Conservation (phyloP, 1,284 basidiomycete genomes). For the Cutaneotrichosporon sp. region DNA sequence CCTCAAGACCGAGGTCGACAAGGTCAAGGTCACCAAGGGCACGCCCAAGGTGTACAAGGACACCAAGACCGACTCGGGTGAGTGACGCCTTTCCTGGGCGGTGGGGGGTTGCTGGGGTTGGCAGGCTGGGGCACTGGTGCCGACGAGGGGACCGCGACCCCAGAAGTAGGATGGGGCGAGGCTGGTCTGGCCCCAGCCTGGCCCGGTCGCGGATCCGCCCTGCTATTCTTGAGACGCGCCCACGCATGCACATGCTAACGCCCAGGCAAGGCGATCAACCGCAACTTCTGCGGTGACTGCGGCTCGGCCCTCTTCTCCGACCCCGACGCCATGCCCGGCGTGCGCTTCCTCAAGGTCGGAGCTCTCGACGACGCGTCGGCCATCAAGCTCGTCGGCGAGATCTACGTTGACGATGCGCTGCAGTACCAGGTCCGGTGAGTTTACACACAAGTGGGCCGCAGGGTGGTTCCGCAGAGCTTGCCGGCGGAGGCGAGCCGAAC, state of each 20-base stretch:
- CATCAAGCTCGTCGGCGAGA: conserved; percentile 20
- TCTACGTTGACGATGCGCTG: conserved; percentile 21
- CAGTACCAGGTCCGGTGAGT: conserved; percentile 5
- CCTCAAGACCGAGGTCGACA: conserved; percentile 15
- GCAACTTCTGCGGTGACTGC: conserved; percentile 37
- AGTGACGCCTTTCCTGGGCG: too few species aligned
- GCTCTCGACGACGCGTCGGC: conserved; percentile 16
- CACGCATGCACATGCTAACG: too few species aligned
- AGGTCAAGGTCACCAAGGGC: conserved; percentile 23
- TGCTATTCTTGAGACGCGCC: too few species aligned
- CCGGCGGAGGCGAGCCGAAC: too few species aligned
- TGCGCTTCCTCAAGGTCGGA: conserved; percentile 21
- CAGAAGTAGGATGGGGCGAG: too few species aligned
- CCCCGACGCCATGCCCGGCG: conserved; percentile 21
- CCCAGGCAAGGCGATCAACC: conserved; percentile 27
- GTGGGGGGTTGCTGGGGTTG: too few species aligned
- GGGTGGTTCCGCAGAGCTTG: too few species aligned
- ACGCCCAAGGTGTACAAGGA: conserved; percentile 17
- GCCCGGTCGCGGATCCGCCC: too few species aligned
- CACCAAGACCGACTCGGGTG: conserved; percentile 17
- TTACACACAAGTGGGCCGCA: too few species aligned
- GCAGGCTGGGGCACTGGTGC: too few species aligned
- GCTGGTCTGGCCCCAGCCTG: too few species aligned
- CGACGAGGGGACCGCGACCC: too few species aligned
- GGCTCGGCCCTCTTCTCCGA: conserved; percentile 26